These are phyloP conservation scores for Ogataea pilisensis DNA, from an alignment of 805 yeast genomes.

Conservation along the genomic window DNA sequence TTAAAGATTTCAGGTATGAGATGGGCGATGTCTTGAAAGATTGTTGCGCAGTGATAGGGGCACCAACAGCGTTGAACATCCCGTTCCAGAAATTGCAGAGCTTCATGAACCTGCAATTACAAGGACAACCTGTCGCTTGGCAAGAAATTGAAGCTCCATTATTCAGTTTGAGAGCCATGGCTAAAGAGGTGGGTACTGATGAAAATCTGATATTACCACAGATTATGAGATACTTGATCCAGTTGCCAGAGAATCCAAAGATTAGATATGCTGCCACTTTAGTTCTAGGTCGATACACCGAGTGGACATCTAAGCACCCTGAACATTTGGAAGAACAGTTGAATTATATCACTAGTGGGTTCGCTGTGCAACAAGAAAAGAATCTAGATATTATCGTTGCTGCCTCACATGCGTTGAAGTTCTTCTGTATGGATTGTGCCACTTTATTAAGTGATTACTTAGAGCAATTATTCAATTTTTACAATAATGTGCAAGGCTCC, in stretches of 20 bases:
- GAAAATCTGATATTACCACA: constrained; percentile 69
- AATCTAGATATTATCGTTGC: constrained; percentile 63
- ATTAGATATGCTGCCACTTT: constrained; percentile 89
- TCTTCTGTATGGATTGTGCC: constrained; percentile 89
- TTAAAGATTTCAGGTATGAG: constrained; percentile 89
- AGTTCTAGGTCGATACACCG: constrained; percentile 92
- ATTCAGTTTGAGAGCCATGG: constrained; percentile 90
- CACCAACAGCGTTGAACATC: constrained; percentile 60
- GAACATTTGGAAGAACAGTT: constrained; percentile 42
- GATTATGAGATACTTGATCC: constrained; percentile 63
- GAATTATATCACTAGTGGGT: constrained; percentile 77
- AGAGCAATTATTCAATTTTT: constrained; percentile 73
- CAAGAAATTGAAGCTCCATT: constrained; percentile 87
- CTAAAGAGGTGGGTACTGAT: constrained; percentile 70
- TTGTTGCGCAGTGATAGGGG: constrained; percentile 88
- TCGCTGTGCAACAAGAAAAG: constrained; percentile 32
- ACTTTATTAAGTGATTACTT: constrained; percentile 56
- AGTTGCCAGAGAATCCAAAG: constrained; percentile 79
- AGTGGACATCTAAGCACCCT: constrained; percentile 20
- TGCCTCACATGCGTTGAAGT: constrained; percentile 90
- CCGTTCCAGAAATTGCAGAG: constrained; percentile 61
- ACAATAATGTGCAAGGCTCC: constrained; percentile 48
- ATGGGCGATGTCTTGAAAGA: constrained; percentile 98
- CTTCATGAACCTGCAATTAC: constrained; percentile 29
- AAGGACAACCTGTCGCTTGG: constrained; percentile 54